Evolutionary conservation across 2,329 filamentous ascomycete species (phyloP).

Genomic region (Fusarium odoratissimum): DNA sequence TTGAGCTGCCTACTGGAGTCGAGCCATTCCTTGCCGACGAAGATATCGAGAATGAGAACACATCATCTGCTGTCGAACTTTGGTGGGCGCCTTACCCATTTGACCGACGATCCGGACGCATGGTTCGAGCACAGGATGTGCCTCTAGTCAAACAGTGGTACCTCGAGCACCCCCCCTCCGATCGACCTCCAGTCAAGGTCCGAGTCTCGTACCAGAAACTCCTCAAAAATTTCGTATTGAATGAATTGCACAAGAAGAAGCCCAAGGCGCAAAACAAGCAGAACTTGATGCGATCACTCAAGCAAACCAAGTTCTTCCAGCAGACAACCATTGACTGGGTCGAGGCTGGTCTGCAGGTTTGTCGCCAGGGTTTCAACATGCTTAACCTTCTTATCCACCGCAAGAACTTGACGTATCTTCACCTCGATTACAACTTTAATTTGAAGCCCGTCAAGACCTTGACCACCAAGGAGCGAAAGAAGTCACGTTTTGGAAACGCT

Average conservation of each 20-base stretch:
- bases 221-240: conserved; percentile 94
- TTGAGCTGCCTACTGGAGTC: conserved; percentile 81
- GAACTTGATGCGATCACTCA: conserved; percentile 87
- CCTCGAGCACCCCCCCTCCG: conserved; percentile 90
- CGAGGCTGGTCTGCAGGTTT: conserved; percentile 97
- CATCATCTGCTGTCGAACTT: conserved; percentile 87
- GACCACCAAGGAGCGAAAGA: conserved; percentile 98
- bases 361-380: conserved; percentile 99
- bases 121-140: conserved; percentile 97
- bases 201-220: conserved; percentile 98
- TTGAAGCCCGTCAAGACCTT: conserved; percentile 98
- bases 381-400: conserved; percentile 96
- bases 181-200: conserved; percentile 91
- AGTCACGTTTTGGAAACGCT: conserved; percentile 98
- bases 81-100: conserved; percentile 99
- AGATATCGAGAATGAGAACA: conserved; percentile 88
- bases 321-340: conserved; percentile 99
- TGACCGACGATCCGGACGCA: conserved; percentile 90
- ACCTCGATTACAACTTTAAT: conserved; percentile 99
- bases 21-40: conserved; percentile 93
- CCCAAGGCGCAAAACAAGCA: conserved; percentile 97
- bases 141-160: conserved; percentile 99
- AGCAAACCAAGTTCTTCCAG: conserved; percentile 99
- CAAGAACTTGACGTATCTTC: conserved; percentile 97
- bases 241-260: conserved; percentile 95